phyloP scores from a whole-genome alignment of 331 rosid species.

The Rhamnella rubrinervis region DNA sequence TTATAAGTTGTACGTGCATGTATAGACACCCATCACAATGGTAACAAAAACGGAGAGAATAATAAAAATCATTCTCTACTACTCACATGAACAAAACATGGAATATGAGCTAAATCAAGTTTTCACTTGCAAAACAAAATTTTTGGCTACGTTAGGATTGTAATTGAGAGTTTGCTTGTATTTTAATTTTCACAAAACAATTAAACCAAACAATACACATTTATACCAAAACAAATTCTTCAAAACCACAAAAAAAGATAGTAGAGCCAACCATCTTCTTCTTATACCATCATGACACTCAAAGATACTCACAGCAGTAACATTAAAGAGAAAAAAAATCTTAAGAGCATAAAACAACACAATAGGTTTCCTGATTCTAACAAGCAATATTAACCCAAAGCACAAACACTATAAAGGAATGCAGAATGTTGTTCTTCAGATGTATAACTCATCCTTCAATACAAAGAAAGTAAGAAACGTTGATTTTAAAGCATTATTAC shows the following conservation, averaged over 20 bases:
- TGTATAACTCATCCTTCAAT: neutral
- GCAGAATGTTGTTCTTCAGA: neutral
- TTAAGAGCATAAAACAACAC: neutral
- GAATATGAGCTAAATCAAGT: too few species aligned
- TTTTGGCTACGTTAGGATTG: neutral
- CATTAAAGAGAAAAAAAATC: neutral
- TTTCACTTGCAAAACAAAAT: neutral
- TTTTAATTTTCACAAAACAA: too few species aligned
- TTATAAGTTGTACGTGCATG: too few species aligned
- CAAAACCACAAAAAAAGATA: too few species aligned
- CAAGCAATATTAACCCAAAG: neutral
- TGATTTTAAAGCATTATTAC: slow-evolving; percentile 46
- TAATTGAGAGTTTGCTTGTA: neutral
- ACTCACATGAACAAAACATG: too few species aligned
- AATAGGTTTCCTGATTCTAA: neutral
- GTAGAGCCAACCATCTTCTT: too few species aligned
- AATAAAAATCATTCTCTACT: too few species aligned
- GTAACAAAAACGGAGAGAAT: too few species aligned
- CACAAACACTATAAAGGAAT: neutral
- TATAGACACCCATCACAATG: too few species aligned
- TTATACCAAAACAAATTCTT: too few species aligned
- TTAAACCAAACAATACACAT: too few species aligned
- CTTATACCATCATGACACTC: neutral
- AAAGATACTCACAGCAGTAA: neutral
- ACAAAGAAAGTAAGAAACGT: slow-evolving; percentile 11